Conservation (phyloP, 2,329 filamentous ascomycete genomes). For the Microsporum ferrugineum region DNA sequence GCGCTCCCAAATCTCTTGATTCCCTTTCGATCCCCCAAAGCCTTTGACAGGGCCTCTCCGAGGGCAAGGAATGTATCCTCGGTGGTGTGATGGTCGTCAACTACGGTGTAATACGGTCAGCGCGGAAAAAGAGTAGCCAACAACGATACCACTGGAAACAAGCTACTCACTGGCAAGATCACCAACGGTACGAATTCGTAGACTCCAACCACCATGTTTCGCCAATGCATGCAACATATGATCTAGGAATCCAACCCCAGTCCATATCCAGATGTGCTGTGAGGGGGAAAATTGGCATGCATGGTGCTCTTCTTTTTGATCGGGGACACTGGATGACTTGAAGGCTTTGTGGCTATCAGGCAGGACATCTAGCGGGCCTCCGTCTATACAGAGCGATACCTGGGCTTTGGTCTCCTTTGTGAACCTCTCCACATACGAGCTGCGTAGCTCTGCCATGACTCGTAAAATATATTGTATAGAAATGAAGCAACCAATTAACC, state of each 20-base stretch:
- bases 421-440: slow-evolving; percentile 68
- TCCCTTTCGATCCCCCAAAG: slow-evolving; percentile 65
- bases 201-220: slow-evolving; percentile 90
- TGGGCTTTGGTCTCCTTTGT: slow-evolving; percentile 98
- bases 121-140: background rate
- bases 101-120: slow-evolving; percentile 33
- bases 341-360: slow-evolving; percentile 19
- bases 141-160: background rate
- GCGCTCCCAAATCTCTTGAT: slow-evolving; percentile 84
- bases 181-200: slow-evolving; percentile 70
- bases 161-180: slow-evolving; percentile 69
- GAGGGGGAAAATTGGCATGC: slow-evolving; percentile 73
- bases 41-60: slow-evolving; percentile 69
- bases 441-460: slow-evolving; percentile 38
- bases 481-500: background rate
- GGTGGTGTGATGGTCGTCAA: slow-evolving; percentile 97
- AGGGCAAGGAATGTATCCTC: slow-evolving; percentile 92
- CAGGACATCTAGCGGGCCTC: slow-evolving; percentile 47
- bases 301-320: slow-evolving; percentile 48
- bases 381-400: slow-evolving; percentile 84
- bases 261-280: slow-evolving; percentile 78
- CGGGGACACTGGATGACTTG: slow-evolving; percentile 37
- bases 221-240: slow-evolving; percentile 97
- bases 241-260: slow-evolving; percentile 93
- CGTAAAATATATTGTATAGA: background rate